Conservation (phyloP, 2,329 filamentous ascomycete genomes). For the Penicillium sp. region DNA sequence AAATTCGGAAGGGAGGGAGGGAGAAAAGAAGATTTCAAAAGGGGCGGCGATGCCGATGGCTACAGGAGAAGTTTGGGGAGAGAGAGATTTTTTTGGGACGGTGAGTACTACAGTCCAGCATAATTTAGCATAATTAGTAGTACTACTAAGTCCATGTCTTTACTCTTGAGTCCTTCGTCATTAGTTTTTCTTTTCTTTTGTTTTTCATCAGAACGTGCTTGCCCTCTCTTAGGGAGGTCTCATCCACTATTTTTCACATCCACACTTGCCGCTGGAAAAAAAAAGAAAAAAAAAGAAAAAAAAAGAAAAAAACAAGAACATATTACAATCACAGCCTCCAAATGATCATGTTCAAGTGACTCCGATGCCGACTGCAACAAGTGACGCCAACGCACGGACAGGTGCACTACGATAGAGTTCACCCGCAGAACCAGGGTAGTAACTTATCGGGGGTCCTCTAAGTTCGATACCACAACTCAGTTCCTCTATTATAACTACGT, state of each 20-base stretch:
- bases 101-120: not conserved
- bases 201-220: not conserved
- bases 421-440: conserved; percentile 10
- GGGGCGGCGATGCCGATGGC: conserved; percentile 27
- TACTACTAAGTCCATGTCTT: not conserved
- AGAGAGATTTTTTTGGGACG: not conserved
- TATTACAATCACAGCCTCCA: not conserved
- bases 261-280: conserved; percentile 1
- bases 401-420: conserved; percentile 6
- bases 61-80: conserved; percentile 4
- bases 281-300: conserved; percentile 6
- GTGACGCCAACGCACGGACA: conserved; percentile 11
- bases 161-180: not conserved
- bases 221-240: not conserved
- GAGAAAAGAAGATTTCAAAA: conserved; percentile 24
- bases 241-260: not conserved
- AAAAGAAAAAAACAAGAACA: not conserved
- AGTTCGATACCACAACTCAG: not conserved
- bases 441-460: not conserved
- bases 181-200: not conserved
- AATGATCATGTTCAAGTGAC: conserved; percentile 1
- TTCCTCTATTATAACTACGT: not conserved
- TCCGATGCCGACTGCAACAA: not conserved
- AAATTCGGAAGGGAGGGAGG: not conserved
- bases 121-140: not conserved